Evolutionary conservation across 768 basidiomycete genomes (phyloP), one percentile per base, ranked within the genome.

Genomic region (Tulasnella sp.): DNA sequence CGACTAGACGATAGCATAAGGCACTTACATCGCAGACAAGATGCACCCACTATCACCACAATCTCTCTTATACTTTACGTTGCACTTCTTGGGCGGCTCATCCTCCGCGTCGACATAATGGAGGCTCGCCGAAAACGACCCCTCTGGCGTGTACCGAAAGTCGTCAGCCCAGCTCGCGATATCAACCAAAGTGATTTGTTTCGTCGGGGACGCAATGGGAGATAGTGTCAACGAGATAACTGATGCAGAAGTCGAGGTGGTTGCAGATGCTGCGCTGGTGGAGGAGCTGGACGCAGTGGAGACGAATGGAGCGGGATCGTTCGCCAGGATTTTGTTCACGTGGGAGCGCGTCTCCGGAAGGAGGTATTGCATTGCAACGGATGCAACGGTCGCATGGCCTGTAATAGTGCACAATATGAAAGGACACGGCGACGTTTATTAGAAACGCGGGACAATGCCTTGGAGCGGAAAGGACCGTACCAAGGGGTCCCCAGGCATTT

Each of bases 81-180:
- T 54, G 42, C 72, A 72, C 22, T 37, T 52, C 7, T 40, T 42
- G 7, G 72, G 72, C 22, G 72, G 72, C 7, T 22, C n/a, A 39
- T 72, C 72, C 42, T 45, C 49, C n/a, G 72, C 72, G 25, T 72
- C 72, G 8, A 72, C 39, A 22, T 45, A 72, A 31, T 72, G 72
- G 42, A 45, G 49, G 31, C 19, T 11, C 19, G 72, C 72, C 22
- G 39, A 42, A 38, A 72, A 72, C 17, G 39, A 6, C 17, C 71
- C 71, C 25, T 40, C 71, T 17, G 71, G 45, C 2, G 34, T 19
- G 71, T 38, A 40, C 29, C 71, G 34, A 29, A 38, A 72, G 17
- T 72, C 71, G 25, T 72, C 71, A 1, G 71, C 71, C 71, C 71
- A 72, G 19, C 39, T 72, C 14, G 71, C 38, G 17, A 72, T 19